Conservation (phyloP, 805 yeast genomes). For the Hanseniaspora taiwanica region DNA sequence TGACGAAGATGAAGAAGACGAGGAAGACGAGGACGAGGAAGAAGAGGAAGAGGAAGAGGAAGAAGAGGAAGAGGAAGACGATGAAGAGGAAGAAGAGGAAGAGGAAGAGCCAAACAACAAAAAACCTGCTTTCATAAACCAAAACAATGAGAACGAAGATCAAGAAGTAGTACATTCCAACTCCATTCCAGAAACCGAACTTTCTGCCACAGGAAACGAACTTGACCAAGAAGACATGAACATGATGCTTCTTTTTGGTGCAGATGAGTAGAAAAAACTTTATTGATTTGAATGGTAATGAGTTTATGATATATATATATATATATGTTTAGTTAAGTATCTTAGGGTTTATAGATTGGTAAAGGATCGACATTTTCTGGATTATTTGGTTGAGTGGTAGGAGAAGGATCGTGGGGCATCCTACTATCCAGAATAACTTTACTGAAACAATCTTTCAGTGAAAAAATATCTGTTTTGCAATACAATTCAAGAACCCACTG, state of each 20-base stretch:
- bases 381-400: too few species aligned
- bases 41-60: constrained; percentile 14
- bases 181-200: constrained; percentile 22
- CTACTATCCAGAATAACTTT: constrained; percentile 1
- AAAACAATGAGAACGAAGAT: constrained; percentile 9
- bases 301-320: background rate
- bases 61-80: constrained; percentile 12
- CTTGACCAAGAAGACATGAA: constrained; percentile 25
- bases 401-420: too few species aligned
- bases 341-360: too few species aligned
- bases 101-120: constrained; percentile 25
- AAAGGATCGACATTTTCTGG: too few species aligned
- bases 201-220: constrained; percentile 20
- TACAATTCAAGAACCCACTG: constrained; percentile 4
- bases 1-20: constrained; percentile 11
- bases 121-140: constrained; percentile 19
- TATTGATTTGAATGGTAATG: constrained; percentile 11
- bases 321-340: too few species aligned
- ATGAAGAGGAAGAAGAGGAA: constrained; percentile 13
- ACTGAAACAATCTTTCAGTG: constrained; percentile 3
- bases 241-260: constrained; percentile 27
- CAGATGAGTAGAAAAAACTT: constrained; percentile 17
- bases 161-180: constrained; percentile 18
- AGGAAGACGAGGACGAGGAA: constrained; percentile 14
- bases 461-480: constrained; percentile 5